A percentile compares a stretch with the other conserved stretches of the same genome.
These are phyloP conservation scores for Xylaria telfairii DNA, from an alignment of 495 filamentous ascomycete species.

Conservation along the genomic window DNA sequence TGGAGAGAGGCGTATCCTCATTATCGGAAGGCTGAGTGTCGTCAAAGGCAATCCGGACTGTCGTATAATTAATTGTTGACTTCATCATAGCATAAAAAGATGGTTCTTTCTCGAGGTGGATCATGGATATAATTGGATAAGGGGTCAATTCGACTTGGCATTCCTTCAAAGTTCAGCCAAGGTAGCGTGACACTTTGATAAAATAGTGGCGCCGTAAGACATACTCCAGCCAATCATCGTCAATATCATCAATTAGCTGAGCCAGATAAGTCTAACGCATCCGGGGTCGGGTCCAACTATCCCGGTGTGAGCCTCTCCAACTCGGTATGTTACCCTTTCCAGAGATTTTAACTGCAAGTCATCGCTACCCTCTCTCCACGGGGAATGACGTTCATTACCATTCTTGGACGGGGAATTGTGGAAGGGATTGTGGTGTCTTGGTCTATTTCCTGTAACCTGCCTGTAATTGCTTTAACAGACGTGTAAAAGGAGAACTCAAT, in stretches of 20 bases:
- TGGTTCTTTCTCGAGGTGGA: conserved; percentile 1
- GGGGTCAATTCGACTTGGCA: conserved; percentile 17
- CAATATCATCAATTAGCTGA: background rate
- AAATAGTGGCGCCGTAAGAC: background rate
- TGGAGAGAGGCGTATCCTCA: background rate
- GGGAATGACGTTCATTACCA: background rate
- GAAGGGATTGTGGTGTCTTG: background rate
- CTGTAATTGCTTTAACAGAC: background rate
- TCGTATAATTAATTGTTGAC: background rate
- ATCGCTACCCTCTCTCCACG: background rate
- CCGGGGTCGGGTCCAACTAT: background rate
- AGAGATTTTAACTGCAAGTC: background rate
- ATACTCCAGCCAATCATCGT: conserved; percentile 3
- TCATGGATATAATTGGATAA: conserved; percentile 18
- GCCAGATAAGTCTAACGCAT: conserved; percentile 4
- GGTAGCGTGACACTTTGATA: conserved; percentile 13
- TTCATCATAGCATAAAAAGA: conserved; percentile 6
- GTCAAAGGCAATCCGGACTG: background rate
- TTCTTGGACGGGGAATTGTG: background rate
- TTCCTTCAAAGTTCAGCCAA: conserved; percentile 9
- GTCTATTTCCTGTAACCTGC: background rate
- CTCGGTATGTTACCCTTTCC: background rate
- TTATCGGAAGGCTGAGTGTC: background rate
- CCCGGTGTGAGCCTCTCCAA: background rate
- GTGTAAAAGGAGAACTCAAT: background rate